A percentile compares a stretch with the other conserved stretches of the same genome.
Evolutionary conservation across 2,329 filamentous ascomycete species (phyloP).

Genomic region (Xylariomycetidae sp.): DNA sequence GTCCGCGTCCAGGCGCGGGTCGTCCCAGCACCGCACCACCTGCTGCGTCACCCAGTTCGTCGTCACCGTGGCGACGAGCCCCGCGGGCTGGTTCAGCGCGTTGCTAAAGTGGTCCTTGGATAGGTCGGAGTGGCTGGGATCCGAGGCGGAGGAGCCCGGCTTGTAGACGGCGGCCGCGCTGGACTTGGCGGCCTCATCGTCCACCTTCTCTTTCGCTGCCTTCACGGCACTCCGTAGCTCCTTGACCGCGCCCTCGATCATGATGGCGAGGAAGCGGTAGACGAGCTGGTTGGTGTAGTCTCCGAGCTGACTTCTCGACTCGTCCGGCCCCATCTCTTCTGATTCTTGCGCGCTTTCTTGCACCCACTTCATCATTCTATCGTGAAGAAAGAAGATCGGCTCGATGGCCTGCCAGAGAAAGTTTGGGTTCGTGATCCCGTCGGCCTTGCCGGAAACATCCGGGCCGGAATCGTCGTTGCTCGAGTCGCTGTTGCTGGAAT

Average conservation of each 20-base stretch:
- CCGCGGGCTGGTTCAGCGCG: constrained; percentile 51
- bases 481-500: not conserved
- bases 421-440: constrained; percentile 16
- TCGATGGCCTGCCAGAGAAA: constrained; percentile 25
- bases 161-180: constrained; percentile 21
- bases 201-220: constrained; percentile 25
- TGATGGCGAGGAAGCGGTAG: constrained; percentile 22
- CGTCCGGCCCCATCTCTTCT: constrained; percentile 15
- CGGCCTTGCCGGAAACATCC: not conserved
- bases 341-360: constrained; percentile 22
- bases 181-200: constrained; percentile 24
- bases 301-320: constrained; percentile 20
- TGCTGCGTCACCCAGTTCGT: constrained; percentile 64
- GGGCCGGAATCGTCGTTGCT: constrained; percentile 1
- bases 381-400: constrained; percentile 25
- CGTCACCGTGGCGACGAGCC: constrained; percentile 51
- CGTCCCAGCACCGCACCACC: constrained; percentile 65
- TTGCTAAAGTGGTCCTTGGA: constrained; percentile 59
- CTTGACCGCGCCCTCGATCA: constrained; percentile 26
- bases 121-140: constrained; percentile 54
- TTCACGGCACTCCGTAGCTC: constrained; percentile 25
- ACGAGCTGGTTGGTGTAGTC: constrained; percentile 27
- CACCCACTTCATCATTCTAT: constrained; percentile 24
- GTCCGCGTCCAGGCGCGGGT: constrained; percentile 56
- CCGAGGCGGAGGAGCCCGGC: constrained; percentile 35